Evolutionary conservation across 2,329 filamentous ascomycete species (phyloP).

Genomic region (Pseudodiploospora longispora): DNA sequence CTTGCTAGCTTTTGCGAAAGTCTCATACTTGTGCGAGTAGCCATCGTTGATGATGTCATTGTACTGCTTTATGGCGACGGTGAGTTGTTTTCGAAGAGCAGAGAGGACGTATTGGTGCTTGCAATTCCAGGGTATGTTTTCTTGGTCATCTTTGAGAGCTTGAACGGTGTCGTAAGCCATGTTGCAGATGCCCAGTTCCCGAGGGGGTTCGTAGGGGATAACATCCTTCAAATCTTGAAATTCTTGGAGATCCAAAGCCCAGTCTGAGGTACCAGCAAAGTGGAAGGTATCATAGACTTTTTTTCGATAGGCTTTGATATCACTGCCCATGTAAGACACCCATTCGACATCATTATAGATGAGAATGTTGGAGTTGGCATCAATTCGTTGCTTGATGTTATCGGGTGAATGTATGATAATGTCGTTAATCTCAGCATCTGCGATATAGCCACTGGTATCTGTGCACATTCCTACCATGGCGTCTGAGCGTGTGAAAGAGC

Average conservation of each 20-base stretch:
- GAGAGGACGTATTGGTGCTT: not conserved
- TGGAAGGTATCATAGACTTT: slow-evolving; percentile 9
- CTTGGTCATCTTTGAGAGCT: not conserved
- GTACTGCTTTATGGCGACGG: not conserved
- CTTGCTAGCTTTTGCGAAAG: too few relatives aligned
- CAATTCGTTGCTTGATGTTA: too few relatives aligned
- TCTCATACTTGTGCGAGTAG: too few relatives aligned
- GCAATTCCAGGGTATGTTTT: not conserved
- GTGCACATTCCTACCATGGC: slow-evolving; percentile 21
- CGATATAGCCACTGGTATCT: slow-evolving; percentile 19
- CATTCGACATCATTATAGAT: slow-evolving; percentile 13
- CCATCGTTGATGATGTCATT: too few relatives aligned
- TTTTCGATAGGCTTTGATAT: slow-evolving; percentile 6
- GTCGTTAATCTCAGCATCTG: slow-evolving; percentile 20
- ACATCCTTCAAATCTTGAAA: too few relatives aligned
- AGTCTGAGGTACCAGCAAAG: slow-evolving; percentile 15
- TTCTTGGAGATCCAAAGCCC: slow-evolving; percentile 14
- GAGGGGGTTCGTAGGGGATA: too few relatives aligned
- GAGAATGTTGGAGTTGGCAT: slow-evolving; percentile 9
- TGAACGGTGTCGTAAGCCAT: not conserved
- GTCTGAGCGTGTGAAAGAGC: slow-evolving; percentile 10
- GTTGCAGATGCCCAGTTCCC: too few relatives aligned
- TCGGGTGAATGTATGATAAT: too few relatives aligned
- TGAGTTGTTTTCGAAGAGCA: not conserved
- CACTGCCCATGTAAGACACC: slow-evolving; percentile 14